Base-by-base conservation (phyloP, 805 yeast species). In the Brettanomyces naardenensis region DNA sequence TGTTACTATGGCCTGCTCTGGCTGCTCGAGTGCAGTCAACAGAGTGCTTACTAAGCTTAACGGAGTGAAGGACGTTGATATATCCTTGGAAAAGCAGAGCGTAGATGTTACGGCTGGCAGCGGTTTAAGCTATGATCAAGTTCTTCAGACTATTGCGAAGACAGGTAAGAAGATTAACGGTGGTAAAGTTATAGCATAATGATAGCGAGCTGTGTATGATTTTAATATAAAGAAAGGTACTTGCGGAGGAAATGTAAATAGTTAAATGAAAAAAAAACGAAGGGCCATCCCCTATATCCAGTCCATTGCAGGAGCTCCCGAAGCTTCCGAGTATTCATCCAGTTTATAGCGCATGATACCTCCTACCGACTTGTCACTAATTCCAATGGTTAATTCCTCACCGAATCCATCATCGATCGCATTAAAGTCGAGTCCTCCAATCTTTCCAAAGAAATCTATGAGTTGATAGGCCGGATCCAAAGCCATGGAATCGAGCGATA, bases 21-120 rank as follows among this genome's bases (percentile, higher is more conserved):
- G 95, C 14, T 90, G 98, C 62, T 82, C 95, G 18, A 75, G 72
- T 41, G 96, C 97, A 5, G 84, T 90, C 35, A 75, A 78, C 59
- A 75, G 84, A 51, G 97, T 78, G 1, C 70, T 88, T 40, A 69
- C 66, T 31, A 76, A 70, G 47, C 66, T 83, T 32, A 78, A 76
- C 32, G 96, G 95, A 3, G 92, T 90, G 34, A 69, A 78, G 35
- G 66, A 74, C 31, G 68, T 80, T 18, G 81, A 82, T 41, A 78
- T 89, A 40, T 80, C 94, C 2, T 69, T 92, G 34, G 89, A 82
- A 36, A 63, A 75, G 21, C 97, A 90, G 65, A 65, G 80, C 2
- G 98, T 90, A 7, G 80, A 78, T 52, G 95, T 90, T 31, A 67
- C 68, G 40, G 73, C 92, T 7, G 62, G 60, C 13, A 64, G 64